Base-by-base conservation (phyloP, 140 eudicot species). In the Eryngium alpinum region DNA sequence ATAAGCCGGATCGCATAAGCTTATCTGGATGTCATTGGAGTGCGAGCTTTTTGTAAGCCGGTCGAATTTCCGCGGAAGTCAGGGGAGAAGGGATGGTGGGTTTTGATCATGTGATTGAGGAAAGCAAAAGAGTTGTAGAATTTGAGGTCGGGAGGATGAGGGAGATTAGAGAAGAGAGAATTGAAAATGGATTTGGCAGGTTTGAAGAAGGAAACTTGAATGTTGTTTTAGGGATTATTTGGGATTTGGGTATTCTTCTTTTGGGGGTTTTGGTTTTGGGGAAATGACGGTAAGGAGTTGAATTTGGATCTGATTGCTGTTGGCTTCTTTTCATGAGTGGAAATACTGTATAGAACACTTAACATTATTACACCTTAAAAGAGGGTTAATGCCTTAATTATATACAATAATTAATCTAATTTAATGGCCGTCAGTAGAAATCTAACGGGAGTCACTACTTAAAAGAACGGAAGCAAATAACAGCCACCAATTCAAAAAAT, bases 1-100 rank as follows among this genome's bases (percentile, higher is more conserved):
- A 75, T 67, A 91, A 81, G 84, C 99, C 99, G 85, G 97, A 91
- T 53, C 85, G 83, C 75, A 90, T 84, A 49, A 95, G 94, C 89
- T 95, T 95, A 87, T 95, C 99, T 0, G 98, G 99, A 89, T 95
- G 99, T 85, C 97, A 98, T 84, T 92, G 99, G 71, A 95, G 96
- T 10, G 99, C 99, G 59, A 95, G 99, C 56, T 88, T 88, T 62
- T 82, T 85, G 92, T 95, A 95, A 0, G 99, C 96, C 29, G 97
- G 88, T 0, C 99, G 92, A 84, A 95, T 95, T 72, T 95, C 97
- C n/a, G n/a, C n/a, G n/a, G n/a, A n/a, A n/a, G 14, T 89, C 89
- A 27, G 99, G 99, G 83, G 87, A 78, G 78, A 93, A 95, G 13
- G 92, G 75, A 52, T 97, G 94, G 86, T 81, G 83, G 25, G 83